Evolutionary conservation across 78 protist species (phyloP).

Genomic region (Dictyostelium intermedium): DNA sequence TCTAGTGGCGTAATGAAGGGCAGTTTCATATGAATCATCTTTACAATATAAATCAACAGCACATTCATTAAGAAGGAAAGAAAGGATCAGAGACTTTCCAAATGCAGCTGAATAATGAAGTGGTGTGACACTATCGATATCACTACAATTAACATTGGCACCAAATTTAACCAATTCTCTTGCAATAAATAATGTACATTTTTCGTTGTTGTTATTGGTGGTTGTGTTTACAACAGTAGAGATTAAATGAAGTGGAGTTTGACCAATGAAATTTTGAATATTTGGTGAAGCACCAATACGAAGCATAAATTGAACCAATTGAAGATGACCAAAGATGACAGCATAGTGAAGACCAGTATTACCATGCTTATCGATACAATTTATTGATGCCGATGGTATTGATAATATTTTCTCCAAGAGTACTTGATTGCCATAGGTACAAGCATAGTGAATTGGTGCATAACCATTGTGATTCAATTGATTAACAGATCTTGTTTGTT

Average conservation of each 20-base stretch:
- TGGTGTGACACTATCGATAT: conserved; percentile 29
- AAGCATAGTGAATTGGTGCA: conserved; percentile 9
- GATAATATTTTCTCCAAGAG: not conserved
- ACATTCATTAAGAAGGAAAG: not conserved
- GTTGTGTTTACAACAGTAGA: not conserved
- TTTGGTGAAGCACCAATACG: not conserved
- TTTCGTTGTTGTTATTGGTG: not conserved
- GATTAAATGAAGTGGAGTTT: conserved; percentile 35
- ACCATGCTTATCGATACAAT: conserved; percentile 49
- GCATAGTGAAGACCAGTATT: conserved; percentile 79
- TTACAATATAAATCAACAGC: not conserved
- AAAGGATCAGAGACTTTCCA: not conserved
- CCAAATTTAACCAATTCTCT: conserved; percentile 12
- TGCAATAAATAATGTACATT: not conserved
- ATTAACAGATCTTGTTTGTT: not conserved
- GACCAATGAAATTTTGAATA: conserved; percentile 29
- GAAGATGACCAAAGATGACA: not conserved
- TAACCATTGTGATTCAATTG: not conserved
- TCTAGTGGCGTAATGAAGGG: not conserved
- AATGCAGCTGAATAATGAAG: not conserved
- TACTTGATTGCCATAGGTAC: not conserved
- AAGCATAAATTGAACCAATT: not conserved
- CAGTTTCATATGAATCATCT: not conserved
- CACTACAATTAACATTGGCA: not conserved
- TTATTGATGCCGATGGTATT: not conserved